phyloP scores from a whole-genome alignment of 106 monocot species.

The Dactylorhiza incarnata region DNA sequence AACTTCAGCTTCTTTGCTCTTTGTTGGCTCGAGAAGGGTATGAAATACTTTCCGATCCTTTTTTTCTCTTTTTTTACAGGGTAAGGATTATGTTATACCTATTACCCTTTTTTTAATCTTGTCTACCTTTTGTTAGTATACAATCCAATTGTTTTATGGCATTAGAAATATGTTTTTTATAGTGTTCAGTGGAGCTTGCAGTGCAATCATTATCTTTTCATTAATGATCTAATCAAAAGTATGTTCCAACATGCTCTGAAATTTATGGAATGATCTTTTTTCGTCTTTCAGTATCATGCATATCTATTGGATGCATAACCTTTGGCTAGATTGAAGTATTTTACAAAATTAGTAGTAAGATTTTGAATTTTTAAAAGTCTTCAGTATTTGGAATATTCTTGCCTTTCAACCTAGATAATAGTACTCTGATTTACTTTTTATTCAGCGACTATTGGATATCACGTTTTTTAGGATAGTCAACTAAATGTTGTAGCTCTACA shows the following conservation, averaged over 20 bases:
- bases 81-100: not conserved
- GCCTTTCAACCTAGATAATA: not conserved
- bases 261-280: not conserved
- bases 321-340: not conserved
- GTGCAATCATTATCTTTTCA: not conserved
- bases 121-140: not conserved
- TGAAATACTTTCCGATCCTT: not conserved
- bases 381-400: not conserved
- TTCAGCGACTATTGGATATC: too few species aligned
- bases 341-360: not conserved
- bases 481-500: too few species aligned
- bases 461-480: too few species aligned
- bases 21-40: slow-evolving; percentile 99
- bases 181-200: not conserved
- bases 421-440: not conserved
- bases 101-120: not conserved
- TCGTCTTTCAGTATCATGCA: not conserved
- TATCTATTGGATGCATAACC: not conserved
- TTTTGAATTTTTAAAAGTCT: not conserved
- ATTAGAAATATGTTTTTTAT: not conserved
- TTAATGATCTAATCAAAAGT: not conserved
- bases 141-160: not conserved
- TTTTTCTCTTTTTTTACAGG: not conserved
- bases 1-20: slow-evolving; percentile 78
- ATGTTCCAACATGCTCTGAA: not conserved